Evolutionary conservation across 495 filamentous ascomycete species (phyloP), one percentile per base, ranked within the genome.

Genomic region (Emericellopsis terricola): DNA sequence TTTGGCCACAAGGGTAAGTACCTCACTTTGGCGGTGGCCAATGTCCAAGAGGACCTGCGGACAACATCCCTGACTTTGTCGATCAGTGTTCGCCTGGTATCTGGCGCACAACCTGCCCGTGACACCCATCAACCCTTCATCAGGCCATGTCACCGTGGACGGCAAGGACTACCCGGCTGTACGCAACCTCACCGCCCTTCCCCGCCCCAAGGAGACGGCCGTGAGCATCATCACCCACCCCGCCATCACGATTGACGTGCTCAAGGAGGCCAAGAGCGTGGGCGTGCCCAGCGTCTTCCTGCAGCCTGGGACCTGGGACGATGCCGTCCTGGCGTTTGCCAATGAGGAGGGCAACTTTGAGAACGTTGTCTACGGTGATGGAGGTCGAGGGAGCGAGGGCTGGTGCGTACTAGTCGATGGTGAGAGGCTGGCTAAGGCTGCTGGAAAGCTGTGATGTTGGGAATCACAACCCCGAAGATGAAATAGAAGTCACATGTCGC

Each of bases 321-420:
- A 76, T 17, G 64, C 71, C 27, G 78, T 78, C 28, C 45, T 92
- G 40, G 58, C 60, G 6, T 89, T 64, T 53, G 82, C 82, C 15
- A 55, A 56, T 49, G 54, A 54, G 28, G 50, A 58, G 38, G 49
- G 38, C 28, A 43, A 52, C 45, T 83, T 87, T 50, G 57, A 69
- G 41, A 73, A 73, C 16, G 78, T 73, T 16, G 64, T 92, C 42
- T 68, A 59, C 7, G 83, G 78, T 3, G 68, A 73, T 4, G 78
- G 71, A 3, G 79, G 80, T 7, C 38, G 39, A 19, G 78, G 69
- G 15, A 55, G 63, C 24, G 81, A 91, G 55, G 86, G 85, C 3
- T 91, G 81, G 78, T 94, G 86, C 55, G 81, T 96, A 21, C 54
- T 94, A 34, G 84, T 93, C 9, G 81, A 93, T 62, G 86, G 86